Percentiles rank a stretch among this genome's conserved stretches.
Evolutionary conservation across 2,329 filamentous ascomycete species (phyloP).

Genomic region (Exophiala sp.): DNA sequence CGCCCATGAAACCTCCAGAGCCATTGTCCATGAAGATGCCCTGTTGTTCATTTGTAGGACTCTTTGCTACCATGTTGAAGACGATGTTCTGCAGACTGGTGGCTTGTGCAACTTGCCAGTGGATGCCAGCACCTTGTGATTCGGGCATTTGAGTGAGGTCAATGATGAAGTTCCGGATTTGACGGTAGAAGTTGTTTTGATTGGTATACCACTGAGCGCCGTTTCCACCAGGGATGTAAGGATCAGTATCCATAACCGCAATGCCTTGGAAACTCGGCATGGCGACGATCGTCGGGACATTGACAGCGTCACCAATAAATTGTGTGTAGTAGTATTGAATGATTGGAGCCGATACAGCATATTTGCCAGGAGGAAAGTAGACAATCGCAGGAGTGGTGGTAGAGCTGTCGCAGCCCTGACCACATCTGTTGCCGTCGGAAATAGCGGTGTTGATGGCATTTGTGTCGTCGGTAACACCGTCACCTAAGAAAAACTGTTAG

Average conservation of each 20-base stretch:
- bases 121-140: constrained; percentile 63
- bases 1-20: constrained; percentile 78
- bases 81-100: constrained; percentile 76
- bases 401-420: constrained; percentile 73
- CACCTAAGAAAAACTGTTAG: constrained; percentile 45
- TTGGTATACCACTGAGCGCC: constrained; percentile 76
- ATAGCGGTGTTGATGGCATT: constrained; percentile 83
- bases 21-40: constrained; percentile 82
- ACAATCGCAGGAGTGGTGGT: constrained; percentile 82
- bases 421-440: constrained; percentile 73
- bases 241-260: constrained; percentile 83
- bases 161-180: constrained; percentile 77
- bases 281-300: constrained; percentile 72
- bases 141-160: constrained; percentile 65
- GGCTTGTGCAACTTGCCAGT: constrained; percentile 83
- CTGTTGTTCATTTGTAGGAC: constrained; percentile 64
- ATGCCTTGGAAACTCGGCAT: constrained; percentile 72
- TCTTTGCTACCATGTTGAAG: constrained; percentile 72
- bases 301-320: constrained; percentile 74
- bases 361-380: constrained; percentile 88
- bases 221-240: constrained; percentile 59
- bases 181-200: constrained; percentile 79
- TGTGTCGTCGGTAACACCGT: constrained; percentile 76
- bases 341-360: constrained; percentile 74
- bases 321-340: constrained; percentile 91